These are phyloP conservation scores for Clarireedia hainanense DNA, from an alignment of 2,329 filamentous ascomycete genomes.

Conservation along the genomic window DNA sequence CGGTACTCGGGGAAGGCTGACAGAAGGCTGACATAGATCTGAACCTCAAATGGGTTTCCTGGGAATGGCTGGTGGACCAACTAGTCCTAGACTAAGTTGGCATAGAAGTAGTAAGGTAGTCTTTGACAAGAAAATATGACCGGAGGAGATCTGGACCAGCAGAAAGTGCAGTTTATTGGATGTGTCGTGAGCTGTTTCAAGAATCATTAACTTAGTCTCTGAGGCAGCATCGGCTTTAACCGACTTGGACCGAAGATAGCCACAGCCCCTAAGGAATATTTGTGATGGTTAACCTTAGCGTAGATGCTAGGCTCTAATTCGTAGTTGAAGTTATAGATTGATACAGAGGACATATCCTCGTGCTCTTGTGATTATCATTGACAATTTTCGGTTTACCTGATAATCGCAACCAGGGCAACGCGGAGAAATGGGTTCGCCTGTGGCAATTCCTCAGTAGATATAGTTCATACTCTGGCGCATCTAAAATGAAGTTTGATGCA, in stretches of 20 bases:
- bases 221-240: background rate
- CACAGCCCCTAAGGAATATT: background rate
- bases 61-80: background rate
- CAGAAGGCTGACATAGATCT: conserved; percentile 8
- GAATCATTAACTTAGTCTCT: background rate
- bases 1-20: conserved; percentile 13
- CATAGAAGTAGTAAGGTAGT: background rate
- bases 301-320: no score
- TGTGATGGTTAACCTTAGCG: no score
- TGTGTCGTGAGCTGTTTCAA: background rate
- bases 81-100: background rate
- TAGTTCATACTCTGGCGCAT: no score
- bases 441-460: no score
- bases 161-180: background rate
- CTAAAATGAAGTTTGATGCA: no score
- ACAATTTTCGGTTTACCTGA: no score
- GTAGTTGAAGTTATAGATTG: no score
- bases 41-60: background rate
- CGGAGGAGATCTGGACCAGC: background rate
- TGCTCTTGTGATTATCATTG: no score
- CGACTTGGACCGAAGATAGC: background rate
- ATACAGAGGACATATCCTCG: no score
- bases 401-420: no score
- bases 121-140: background rate
- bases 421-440: no score